Conservation (phyloP, 768 basidiomycete species). For the Hydnomerulius pinastri region DNA sequence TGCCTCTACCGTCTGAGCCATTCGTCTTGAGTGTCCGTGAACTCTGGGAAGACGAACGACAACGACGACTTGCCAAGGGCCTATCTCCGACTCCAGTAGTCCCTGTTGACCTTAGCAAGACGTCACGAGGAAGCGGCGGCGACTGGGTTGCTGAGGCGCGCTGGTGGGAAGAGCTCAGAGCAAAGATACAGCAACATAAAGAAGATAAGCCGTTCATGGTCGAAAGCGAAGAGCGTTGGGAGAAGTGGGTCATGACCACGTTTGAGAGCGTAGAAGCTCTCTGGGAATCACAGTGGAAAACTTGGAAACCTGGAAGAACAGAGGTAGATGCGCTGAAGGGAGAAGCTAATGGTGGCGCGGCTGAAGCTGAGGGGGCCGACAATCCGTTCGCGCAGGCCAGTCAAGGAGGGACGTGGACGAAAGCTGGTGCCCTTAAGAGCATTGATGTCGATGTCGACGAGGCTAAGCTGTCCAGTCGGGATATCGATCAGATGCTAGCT, state of each 20-base stretch:
- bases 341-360: conserved; percentile 28
- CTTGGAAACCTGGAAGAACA: conserved; percentile 50
- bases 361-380: conserved; percentile 7
- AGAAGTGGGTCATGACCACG: conserved; percentile 77
- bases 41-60: conserved; percentile 95
- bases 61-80: conserved; percentile 64
- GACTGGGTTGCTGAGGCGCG: conserved; percentile 74
- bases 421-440: neutral
- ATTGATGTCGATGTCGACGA: conserved; percentile 34
- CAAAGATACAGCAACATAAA: conserved; percentile 56
- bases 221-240: conserved; percentile 49
- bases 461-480: conserved; percentile 33
- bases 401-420: conserved; percentile 16
- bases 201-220: conserved; percentile 24
- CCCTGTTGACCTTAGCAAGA: conserved; percentile 68
- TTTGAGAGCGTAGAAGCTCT: conserved; percentile 90
- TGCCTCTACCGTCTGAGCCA: conserved; percentile 59
- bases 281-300: conserved; percentile 67
- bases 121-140: conserved; percentile 54
- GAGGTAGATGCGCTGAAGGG: conserved; percentile 17
- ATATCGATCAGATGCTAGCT: conserved; percentile 31
- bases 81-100: conserved; percentile 72
- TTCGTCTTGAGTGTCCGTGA: conserved; percentile 88
- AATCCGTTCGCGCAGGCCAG: conserved; percentile 28
- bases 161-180: conserved; percentile 73